Percentiles rank a stretch among this genome's conserved stretches.
Evolutionary conservation across 345 rosid genomes (phyloP).

Genomic region (Bruguiera gymnorhiza): DNA sequence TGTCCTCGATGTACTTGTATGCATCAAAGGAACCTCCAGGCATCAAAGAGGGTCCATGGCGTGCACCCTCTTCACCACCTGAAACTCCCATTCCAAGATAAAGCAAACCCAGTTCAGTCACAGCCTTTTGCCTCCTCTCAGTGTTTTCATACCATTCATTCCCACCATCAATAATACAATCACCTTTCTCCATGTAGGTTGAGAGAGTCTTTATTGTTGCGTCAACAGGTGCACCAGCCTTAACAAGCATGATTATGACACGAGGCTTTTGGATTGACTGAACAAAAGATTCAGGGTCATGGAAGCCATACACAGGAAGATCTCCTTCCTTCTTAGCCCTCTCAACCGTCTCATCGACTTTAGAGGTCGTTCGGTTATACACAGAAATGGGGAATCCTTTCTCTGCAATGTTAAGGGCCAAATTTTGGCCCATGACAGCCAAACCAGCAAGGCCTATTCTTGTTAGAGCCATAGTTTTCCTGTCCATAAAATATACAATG

Average conservation of each 20-base stretch:
- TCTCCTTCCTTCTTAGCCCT: conserved; percentile 84
- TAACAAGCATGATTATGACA: conserved; percentile 90
- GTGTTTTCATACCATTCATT: conserved; percentile 98
- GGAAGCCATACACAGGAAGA: conserved; percentile 79
- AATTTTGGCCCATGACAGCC: conserved; percentile 98
- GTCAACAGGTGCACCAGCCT: conserved; percentile 94
- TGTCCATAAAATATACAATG: conserved; percentile 21
- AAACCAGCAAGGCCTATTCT: conserved; percentile 95
- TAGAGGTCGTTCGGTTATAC: conserved; percentile 82
- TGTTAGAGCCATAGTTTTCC: conserved; percentile 60
- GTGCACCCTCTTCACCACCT: conserved; percentile 98
- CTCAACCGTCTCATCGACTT: conserved; percentile 86
- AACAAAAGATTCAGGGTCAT: conserved; percentile 77
- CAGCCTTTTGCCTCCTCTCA: conserved; percentile 76
- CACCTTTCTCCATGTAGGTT: conserved; percentile 82
- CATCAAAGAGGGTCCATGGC: conserved; percentile 91
- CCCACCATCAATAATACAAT: conserved; percentile 94
- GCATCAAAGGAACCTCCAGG: conserved; percentile 93
- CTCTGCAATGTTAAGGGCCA: conserved; percentile 88
- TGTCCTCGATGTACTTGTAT: conserved; percentile 79
- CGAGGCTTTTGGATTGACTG: conserved; percentile 84
- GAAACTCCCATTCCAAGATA: conserved; percentile 99
- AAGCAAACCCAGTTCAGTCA: conserved; percentile 64
- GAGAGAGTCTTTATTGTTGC: conserved; percentile 85
- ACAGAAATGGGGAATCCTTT: conserved; percentile 97